Conservation (phyloP, 2,329 filamentous ascomycete species). For the Hymenoscyphus albidus region DNA sequence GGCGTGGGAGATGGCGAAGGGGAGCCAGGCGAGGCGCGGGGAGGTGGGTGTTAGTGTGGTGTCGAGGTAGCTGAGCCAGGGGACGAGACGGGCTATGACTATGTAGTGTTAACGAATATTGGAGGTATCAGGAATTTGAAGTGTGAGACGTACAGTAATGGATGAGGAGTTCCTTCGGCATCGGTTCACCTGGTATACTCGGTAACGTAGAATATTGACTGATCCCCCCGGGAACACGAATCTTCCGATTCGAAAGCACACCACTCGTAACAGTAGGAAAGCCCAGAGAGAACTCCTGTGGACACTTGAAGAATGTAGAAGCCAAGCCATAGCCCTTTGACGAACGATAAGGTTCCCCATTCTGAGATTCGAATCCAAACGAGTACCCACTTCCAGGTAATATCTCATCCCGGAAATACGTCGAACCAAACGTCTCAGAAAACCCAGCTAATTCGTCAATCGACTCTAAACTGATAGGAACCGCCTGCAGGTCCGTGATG, state of each 20-base stretch:
- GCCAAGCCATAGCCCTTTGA: background rate
- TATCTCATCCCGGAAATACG: background rate
- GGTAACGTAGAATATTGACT: slow-evolving; percentile 3
- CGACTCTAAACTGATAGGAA: slow-evolving; percentile 7
- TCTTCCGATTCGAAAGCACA: slow-evolving; percentile 2
- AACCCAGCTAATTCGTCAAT: slow-evolving; percentile 2
- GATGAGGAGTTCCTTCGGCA: slow-evolving; percentile 7
- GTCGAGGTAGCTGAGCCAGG: slow-evolving; percentile 11
- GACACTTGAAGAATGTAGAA: background rate
- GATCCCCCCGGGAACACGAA: slow-evolving; percentile 6
- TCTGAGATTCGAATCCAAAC: background rate
- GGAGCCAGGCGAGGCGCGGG: slow-evolving; percentile 6
- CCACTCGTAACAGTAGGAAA: slow-evolving; percentile 2
- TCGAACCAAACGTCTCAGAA: background rate
- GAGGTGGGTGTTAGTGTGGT: background rate
- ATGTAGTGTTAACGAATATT: background rate
- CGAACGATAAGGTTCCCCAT: background rate
- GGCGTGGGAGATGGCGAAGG: slow-evolving; percentile 5
- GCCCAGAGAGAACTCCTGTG: background rate
- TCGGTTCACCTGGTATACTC: background rate
- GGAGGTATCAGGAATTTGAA: background rate
- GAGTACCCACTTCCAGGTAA: background rate
- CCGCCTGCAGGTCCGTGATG: background rate
- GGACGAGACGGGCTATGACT: slow-evolving; percentile 8
- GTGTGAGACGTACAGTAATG: slow-evolving; percentile 3